Evolutionary conservation across 2,329 filamentous ascomycete species (phyloP).

Genomic region (Zymoseptoria tritici): DNA sequence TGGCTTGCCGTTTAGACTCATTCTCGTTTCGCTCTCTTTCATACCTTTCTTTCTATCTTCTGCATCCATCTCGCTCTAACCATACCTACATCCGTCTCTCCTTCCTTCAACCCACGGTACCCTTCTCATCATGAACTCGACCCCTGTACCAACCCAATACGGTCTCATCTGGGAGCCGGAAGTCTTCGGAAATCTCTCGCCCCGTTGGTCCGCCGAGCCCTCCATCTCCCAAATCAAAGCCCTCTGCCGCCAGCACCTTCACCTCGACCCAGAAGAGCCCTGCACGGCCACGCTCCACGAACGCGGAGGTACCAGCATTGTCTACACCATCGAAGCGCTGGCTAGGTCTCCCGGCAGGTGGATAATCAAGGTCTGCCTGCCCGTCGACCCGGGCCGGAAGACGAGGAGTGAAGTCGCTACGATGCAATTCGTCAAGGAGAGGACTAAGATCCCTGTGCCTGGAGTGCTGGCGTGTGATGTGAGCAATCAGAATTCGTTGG

Average conservation of each 20-base stretch:
- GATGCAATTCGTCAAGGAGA: slow-evolving; percentile 2
- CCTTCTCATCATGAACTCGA: neutral
- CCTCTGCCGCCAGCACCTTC: neutral
- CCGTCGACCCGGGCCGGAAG: neutral
- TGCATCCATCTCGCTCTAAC: too few relatives aligned
- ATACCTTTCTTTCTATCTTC: too few relatives aligned
- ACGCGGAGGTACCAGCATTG: neutral
- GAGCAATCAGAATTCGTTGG: slow-evolving; percentile 2
- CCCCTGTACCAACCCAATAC: neutral
- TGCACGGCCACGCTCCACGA: neutral
- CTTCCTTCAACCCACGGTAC: neutral
- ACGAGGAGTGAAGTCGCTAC: slow-evolving; percentile 9
- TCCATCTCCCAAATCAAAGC: neutral
- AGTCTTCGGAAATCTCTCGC: neutral
- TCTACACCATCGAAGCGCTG: neutral
- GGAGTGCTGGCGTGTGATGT: slow-evolving; percentile 1
- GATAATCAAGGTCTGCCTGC: neutral
- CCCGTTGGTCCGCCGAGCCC: neutral
- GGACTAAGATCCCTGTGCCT: slow-evolving; percentile 4
- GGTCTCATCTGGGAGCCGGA: neutral
- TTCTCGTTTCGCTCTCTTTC: too few relatives aligned
- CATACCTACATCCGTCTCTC: too few relatives aligned
- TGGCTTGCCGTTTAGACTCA: too few relatives aligned
- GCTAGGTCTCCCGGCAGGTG: neutral
- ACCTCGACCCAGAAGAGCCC: neutral